Evolutionary conservation across 2,329 filamentous ascomycete genomes (phyloP), one percentile per base, ranked within the genome.

Genomic region (Trichoderma gracile): DNA sequence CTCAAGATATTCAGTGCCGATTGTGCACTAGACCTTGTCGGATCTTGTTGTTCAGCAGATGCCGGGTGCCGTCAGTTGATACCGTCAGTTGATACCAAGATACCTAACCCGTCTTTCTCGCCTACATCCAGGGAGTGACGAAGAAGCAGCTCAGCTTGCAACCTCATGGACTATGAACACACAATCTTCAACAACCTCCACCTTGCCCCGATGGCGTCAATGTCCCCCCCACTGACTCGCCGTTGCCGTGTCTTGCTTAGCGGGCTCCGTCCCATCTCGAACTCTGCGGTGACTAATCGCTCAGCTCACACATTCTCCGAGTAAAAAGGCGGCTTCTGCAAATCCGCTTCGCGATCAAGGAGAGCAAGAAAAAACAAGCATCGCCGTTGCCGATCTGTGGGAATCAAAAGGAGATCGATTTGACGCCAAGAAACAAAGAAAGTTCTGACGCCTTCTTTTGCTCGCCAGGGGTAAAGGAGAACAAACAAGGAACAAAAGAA

Each of bases 251-350:
- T 27, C 49, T 62, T 50, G 54, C 43, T 52, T 43, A 49, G 43
- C 55, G 42, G 58, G 50, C 27, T 64, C 33, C 12, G 33, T 58
- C 54, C 19, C 61, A 58, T 52, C 54, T 64, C 52, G 54, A 57
- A 38, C 53, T 63, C 49, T 63, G 54, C 58, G 45, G 64, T 65
- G 64, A 65, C 58, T 65, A 65, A 65, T 62, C 64, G 33, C n/a
- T 23, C 27, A 45, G 42, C 33, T 62, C 40, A 33, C 49, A 54
- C 49, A 46, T 54, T 27, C 49, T 54, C 54, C 40, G 49, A 62
- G 59, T 46, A 54, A 53, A 19, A 17, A 42, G 33, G 33, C 33
- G 33, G 33, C 12, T 54, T 63, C 40, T 45, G 47, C 15, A 38
- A 38, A 43, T 64, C 54, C 54, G 47, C 38, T 14, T 38, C 33